Evolutionary conservation across 225 moss, liverwort and hornwort species (phyloP), one percentile per base, ranked within the genome.

Genomic region (Bryoerythrophyllum caledonicum): DNA sequence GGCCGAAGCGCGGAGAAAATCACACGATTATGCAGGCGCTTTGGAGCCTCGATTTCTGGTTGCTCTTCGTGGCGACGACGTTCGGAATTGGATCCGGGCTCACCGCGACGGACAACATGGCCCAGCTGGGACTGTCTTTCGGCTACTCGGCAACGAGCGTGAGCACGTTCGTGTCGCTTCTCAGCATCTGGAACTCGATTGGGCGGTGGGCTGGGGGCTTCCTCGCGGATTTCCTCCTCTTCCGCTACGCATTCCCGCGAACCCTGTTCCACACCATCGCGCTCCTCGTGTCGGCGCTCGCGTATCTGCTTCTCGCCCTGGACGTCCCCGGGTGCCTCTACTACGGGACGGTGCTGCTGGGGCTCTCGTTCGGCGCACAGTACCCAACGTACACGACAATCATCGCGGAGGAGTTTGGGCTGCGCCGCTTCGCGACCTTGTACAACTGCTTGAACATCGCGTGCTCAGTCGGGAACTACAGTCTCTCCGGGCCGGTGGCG

Each of bases 181-280:
- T 90, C 49, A 90, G 94, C 90, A 94, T 91, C 23, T 93, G 90
- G 93, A 94, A 94, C 65, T 87, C 87, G 48, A 76, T 92, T 19
- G 91, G 94, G 2, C 85, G 91, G 0, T 85, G 86, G 62, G 81
- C 77, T 2, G 86, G 88, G 7, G 94, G 94, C 0, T 83, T 87
- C 44, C 72, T 91, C 23, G 84, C 90, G 0, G 91, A 94, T 28
- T 64, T 70, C 4, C 84, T 83, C 11, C 58, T 94, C 19, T 87
- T 46, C 21, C 67, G 78, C 0, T 86, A 84, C 43, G 81, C 78
- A 1, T 76, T 86, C 43, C 76, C 90, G 1, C 76, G 94, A n/a
- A 82, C 94, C 20, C 26, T 65, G 74, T 87, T 87, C 70, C 79
- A 76, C 30, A 77, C 76, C 1, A 62, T 84, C 0, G 62, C 68